Evolutionary conservation across 1,139 yeast species (phyloP).

Genomic region (Yamadazyma triangularis): DNA sequence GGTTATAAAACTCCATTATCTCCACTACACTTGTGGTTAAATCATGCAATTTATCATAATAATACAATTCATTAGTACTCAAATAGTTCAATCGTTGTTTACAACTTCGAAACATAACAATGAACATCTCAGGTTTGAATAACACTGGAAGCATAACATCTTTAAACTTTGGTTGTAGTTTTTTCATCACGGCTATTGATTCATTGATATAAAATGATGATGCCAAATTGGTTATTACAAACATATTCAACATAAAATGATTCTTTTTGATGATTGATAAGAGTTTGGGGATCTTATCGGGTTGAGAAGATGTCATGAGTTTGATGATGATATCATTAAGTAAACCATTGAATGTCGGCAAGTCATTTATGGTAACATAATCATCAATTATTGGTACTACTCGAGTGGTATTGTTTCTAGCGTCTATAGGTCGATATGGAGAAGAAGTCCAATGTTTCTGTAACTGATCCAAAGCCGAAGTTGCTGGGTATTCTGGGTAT

Average conservation of each 20-base stretch:
- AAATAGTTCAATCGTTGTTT: constrained; percentile 1
- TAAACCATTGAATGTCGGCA: constrained; percentile 25
- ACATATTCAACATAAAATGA: constrained; percentile 23
- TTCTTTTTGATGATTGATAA: constrained; percentile 16
- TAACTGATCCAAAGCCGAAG: constrained; percentile 14
- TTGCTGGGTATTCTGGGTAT: constrained; percentile 10
- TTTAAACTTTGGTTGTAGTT: constrained; percentile 15
- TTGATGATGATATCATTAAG: constrained; percentile 14
- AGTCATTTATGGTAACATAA: constrained; percentile 20
- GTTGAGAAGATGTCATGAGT: constrained; percentile 7
- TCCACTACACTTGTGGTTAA: constrained; percentile 5
- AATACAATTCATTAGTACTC: constrained; percentile 3
- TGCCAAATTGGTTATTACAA: constrained; percentile 26
- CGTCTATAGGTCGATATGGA: constrained; percentile 23
- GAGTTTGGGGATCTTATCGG: constrained; percentile 9
- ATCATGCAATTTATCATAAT: constrained; percentile 4
- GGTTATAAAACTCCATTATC: constrained; percentile 8
- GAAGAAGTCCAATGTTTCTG: constrained; percentile 16
- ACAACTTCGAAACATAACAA: constrained; percentile 13
- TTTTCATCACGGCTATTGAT: constrained; percentile 22
- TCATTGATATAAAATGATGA: constrained; percentile 19
- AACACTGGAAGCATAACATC: constrained; percentile 8
- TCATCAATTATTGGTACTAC: constrained; percentile 21
- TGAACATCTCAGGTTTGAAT: constrained; percentile 17
- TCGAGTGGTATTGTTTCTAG: constrained; percentile 15